phyloP scores from a whole-genome alignment of 805 yeast genomes.

The Starmerella cellae region DNA sequence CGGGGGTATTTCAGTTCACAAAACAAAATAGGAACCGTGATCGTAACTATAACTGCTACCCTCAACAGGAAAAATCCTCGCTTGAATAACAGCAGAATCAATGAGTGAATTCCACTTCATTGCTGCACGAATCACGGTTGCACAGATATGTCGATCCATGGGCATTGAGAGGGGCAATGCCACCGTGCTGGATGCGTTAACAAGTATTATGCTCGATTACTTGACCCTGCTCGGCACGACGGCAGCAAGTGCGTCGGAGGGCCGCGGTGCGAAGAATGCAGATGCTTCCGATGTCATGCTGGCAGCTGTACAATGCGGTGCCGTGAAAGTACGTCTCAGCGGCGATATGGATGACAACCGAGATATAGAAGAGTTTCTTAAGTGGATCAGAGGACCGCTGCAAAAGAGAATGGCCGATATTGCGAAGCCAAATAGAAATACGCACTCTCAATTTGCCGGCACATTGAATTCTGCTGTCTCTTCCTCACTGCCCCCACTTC shows the following conservation, averaged over 20 bases:
- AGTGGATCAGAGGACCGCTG: slow-evolving; percentile 33
- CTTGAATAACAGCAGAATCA: too few relatives aligned
- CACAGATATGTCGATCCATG: slow-evolving; percentile 53
- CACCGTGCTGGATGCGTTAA: slow-evolving; percentile 54
- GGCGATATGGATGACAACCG: not conserved
- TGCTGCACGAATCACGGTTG: slow-evolving; percentile 37
- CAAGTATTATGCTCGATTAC: slow-evolving; percentile 61
- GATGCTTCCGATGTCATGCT: slow-evolving; percentile 55
- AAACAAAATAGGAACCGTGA: too few relatives aligned
- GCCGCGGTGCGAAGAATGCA: slow-evolving; percentile 36
- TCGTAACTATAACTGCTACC: too few relatives aligned
- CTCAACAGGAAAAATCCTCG: too few relatives aligned
- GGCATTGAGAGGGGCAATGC: slow-evolving; percentile 78
- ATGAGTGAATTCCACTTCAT: slow-evolving; percentile 36
- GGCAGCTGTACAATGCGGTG: slow-evolving; percentile 51
- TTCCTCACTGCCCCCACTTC: too few relatives aligned
- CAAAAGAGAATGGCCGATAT: slow-evolving; percentile 17
- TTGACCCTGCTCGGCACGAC: slow-evolving; percentile 41
- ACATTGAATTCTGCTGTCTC: too few relatives aligned
- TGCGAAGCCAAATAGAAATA: slow-evolving; percentile 13
- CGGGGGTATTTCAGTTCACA: too few relatives aligned
- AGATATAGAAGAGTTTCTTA: slow-evolving; percentile 40
- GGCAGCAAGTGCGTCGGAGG: slow-evolving; percentile 38
- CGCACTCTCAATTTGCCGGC: not conserved
- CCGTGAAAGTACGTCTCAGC: slow-evolving; percentile 38